phyloP scores from a whole-genome alignment of 2,329 filamentous ascomycete species.

The Penicillium oxalicum region DNA sequence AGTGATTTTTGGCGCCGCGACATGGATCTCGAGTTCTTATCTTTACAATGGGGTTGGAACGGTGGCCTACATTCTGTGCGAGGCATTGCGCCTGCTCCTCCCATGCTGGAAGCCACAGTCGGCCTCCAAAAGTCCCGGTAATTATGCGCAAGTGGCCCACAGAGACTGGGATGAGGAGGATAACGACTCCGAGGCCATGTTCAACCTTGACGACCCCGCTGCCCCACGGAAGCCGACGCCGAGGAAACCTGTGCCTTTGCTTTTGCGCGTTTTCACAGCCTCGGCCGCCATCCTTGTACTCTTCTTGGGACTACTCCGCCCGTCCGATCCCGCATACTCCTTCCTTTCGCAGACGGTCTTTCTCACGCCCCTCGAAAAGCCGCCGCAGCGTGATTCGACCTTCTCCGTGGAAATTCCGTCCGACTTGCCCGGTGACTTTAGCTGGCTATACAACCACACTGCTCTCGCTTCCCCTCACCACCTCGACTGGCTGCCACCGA shows the following conservation, averaged over 20 bases:
- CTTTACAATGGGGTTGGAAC: conserved; percentile 10
- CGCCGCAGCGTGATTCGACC: conserved; percentile 2
- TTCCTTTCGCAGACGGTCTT: conserved; percentile 20
- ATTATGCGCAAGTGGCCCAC: conserved; percentile 11
- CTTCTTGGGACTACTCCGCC: conserved; percentile 12
- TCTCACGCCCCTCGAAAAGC: conserved; percentile 17
- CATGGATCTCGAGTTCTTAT: conserved; percentile 14
- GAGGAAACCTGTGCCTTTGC: too few relatives aligned
- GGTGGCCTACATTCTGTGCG: neutral
- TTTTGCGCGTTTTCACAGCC: neutral
- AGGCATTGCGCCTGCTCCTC: neutral
- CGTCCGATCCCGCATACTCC: conserved; percentile 12
- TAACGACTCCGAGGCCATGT: conserved; percentile 3
- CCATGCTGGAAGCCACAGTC: conserved; percentile 5
- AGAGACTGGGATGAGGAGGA: conserved; percentile 14
- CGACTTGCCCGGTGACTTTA: conserved; percentile 14
- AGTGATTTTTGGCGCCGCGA: conserved; percentile 10
- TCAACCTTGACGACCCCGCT: neutral
- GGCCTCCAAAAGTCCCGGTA: neutral
- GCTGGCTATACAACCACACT: conserved; percentile 19
- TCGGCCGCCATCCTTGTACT: conserved; percentile 1
- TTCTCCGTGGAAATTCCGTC: conserved; percentile 10
- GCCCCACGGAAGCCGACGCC: neutral
- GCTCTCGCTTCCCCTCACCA: conserved; percentile 11
- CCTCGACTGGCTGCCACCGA: conserved; percentile 18